A percentile compares a stretch with the other conserved stretches of the same genome.
These are phyloP conservation scores for Nematodospora valgi DNA, from an alignment of 805 yeast genomes.

Conservation along the genomic window DNA sequence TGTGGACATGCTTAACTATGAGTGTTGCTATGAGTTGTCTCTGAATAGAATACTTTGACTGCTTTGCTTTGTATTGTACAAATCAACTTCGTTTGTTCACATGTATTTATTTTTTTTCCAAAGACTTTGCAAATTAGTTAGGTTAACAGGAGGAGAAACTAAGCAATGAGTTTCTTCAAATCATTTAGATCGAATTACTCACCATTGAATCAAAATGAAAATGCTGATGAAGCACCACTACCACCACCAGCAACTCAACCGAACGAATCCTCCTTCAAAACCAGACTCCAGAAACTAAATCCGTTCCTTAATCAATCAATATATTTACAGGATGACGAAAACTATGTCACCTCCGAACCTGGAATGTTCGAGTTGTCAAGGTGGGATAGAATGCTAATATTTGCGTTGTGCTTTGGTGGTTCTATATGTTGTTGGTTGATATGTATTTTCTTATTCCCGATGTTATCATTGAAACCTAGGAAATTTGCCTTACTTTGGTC, in stretches of 20 bases:
- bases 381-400: slow-evolving; percentile 46
- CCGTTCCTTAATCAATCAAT: slow-evolving; percentile 37
- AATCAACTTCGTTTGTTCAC: too few relatives aligned
- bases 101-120: too few relatives aligned
- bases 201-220: slow-evolving; percentile 32
- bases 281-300: slow-evolving; percentile 32
- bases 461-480: slow-evolving; percentile 39
- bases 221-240: slow-evolving; percentile 23
- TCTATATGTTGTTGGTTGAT: slow-evolving; percentile 39
- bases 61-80: not conserved
- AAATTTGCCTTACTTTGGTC: slow-evolving; percentile 49
- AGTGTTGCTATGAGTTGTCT: not conserved
- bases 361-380: slow-evolving; percentile 42
- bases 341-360: slow-evolving; percentile 41
- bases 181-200: slow-evolving; percentile 25
- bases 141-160: not conserved
- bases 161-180: slow-evolving; percentile 38
- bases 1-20: slow-evolving; percentile 7
- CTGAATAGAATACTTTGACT: not conserved
- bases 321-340: slow-evolving; percentile 40
- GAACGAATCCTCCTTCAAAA: slow-evolving; percentile 18
- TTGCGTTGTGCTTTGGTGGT: slow-evolving; percentile 43
- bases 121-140: not conserved
- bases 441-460: slow-evolving; percentile 42
- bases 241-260: slow-evolving; percentile 31